These are phyloP conservation scores for Hortaea werneckii DNA, from an alignment of 2,329 filamentous ascomycete genomes.

Conservation along the genomic window DNA sequence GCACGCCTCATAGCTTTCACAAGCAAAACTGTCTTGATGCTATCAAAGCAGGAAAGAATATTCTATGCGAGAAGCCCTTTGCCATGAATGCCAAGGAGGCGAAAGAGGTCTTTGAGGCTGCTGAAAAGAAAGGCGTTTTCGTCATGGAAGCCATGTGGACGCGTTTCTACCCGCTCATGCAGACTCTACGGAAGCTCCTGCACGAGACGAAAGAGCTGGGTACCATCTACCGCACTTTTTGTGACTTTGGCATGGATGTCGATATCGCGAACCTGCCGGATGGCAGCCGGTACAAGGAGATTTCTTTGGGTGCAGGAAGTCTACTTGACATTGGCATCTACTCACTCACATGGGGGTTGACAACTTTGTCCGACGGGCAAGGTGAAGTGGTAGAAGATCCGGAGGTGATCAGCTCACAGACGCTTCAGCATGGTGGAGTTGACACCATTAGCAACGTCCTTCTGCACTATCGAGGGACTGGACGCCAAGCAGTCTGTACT, in stretches of 20 bases:
- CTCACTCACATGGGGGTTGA: conserved; percentile 31
- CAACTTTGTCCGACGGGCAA: conserved; percentile 26
- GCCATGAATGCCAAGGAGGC: conserved; percentile 33
- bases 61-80: conserved; percentile 40
- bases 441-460: conserved; percentile 29
- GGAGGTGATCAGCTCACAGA: conserved; percentile 31
- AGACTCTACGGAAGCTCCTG: conserved; percentile 26
- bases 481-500: conserved; percentile 34
- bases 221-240: conserved; percentile 29
- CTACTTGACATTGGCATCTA: conserved; percentile 39
- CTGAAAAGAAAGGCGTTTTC: conserved; percentile 32
- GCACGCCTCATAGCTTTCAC: conserved; percentile 38
- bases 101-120: conserved; percentile 31
- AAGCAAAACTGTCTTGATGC: conserved; percentile 35
- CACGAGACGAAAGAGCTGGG: conserved; percentile 34
- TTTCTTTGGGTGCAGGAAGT: conserved; percentile 33
- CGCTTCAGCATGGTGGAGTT: conserved; percentile 21
- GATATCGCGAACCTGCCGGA: conserved; percentile 23
- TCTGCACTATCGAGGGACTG: conserved; percentile 30
- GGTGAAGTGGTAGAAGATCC: conserved; percentile 24
- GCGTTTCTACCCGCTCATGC: conserved; percentile 32
- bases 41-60: conserved; percentile 33
- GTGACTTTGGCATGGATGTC: conserved; percentile 32
- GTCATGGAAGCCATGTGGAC: conserved; percentile 41
- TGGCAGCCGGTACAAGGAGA: conserved; percentile 23